Base-by-base conservation (phyloP, 352 stramenopile genomes). In the Phytophthora constricta region DNA sequence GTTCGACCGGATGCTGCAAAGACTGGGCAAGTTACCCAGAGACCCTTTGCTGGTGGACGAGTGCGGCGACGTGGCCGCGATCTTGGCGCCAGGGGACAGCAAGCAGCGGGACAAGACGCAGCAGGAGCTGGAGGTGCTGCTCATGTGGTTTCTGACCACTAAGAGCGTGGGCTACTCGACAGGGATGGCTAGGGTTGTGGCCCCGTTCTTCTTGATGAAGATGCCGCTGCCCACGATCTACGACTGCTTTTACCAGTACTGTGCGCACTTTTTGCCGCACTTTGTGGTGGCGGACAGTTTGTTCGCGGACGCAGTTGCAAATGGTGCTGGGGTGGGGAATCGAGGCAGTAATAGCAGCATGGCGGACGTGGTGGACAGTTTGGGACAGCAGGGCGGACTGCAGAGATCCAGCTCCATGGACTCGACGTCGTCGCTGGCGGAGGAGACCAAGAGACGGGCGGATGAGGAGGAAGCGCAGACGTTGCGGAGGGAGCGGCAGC, bases 201-300 rank as follows among this genome's bases (percentile, higher is more conserved):
- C 82, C 16, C 77, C 83, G 20, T 92, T 94, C 58, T 92, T 94
- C 58, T 53, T 87, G 39, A 62, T 92, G 14, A 70, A 89, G 39
- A 79, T 94, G 61, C 81, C 86, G 28, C 70, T 94, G 23, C 74
- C 85, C 13, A 92, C 84, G 4, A 84, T 94, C 52, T 94, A 94
- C 67, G 86, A 94, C 74, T 94, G 86, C 70, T 94, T 92, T 51
- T 94, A 94, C 66, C 86, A 92, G 68, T 94, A 89, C 58, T 92
- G 86, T 50, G 84, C 84, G 27, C 77, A 72, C 27, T 92, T 89
- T 43, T 47, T 94, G 31, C 86, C 86, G 9, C 82, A 92, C 31
- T 85, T 93, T 68, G 80, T 93, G 9, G 86, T 80, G 22, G 74
- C 65, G 3, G 79, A 81, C 47, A 72, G 55, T 43, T 47, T 79